Percentiles rank a stretch among this genome's conserved stretches.
These are phyloP conservation scores for Plasmodium berghei DNA, from an alignment of 169 alveolate species.

Conservation along the genomic window DNA sequence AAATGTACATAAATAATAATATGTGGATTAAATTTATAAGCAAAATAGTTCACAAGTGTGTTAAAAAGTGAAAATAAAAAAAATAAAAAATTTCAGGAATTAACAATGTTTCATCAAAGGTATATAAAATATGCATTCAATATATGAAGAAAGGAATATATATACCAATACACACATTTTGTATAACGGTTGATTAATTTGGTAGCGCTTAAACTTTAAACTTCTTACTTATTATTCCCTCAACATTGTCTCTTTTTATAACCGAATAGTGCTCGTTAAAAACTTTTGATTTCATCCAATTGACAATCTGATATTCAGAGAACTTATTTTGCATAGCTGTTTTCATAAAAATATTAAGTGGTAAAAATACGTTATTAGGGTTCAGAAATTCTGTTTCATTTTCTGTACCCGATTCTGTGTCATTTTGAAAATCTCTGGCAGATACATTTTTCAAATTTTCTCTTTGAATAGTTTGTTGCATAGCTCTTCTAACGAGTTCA, in stretches of 20 bases:
- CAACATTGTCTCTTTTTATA: constrained; percentile 77
- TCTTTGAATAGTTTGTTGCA: constrained; percentile 83
- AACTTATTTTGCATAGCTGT: constrained; percentile 84
- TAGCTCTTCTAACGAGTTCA: constrained; percentile 82
- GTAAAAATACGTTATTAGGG: constrained; percentile 67
- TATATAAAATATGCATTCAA: no score
- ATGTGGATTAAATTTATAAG: no score
- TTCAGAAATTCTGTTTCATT: constrained; percentile 75
- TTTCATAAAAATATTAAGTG: constrained; percentile 77
- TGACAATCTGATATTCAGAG: constrained; percentile 82
- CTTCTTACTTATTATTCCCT: constrained; percentile 79
- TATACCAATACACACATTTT: no score
- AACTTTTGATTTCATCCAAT: constrained; percentile 86
- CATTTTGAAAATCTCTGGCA: constrained; percentile 76
- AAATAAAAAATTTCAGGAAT: no score
- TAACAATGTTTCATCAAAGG: no score
- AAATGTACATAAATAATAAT: no score
- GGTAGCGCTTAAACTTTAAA: constrained; percentile 30
- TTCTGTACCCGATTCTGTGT: constrained; percentile 78
- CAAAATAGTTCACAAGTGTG: no score
- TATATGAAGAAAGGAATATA: no score
- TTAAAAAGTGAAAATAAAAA: no score
- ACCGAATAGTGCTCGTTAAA: constrained; percentile 82
- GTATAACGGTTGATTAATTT: no score
- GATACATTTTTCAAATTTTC: constrained; percentile 78